Evolutionary conservation across 345 rosid genomes (phyloP), one percentile per base, ranked within the genome.

Genomic region (Physaria fendleri): DNA sequence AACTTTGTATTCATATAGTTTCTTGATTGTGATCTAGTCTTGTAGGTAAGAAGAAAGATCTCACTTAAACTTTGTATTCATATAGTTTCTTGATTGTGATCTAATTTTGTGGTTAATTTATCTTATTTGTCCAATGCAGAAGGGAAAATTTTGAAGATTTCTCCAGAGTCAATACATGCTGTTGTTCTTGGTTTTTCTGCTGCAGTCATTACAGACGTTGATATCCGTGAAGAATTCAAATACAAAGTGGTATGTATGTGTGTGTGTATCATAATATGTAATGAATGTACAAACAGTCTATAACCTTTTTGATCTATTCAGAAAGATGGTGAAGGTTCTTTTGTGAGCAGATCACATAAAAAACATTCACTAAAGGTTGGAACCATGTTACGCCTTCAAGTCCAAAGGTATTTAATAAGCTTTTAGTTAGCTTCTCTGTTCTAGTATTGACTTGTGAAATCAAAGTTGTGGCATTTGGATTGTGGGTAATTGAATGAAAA

Each of bases 121-220:
- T 5, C 12, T 46, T n/a, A 1, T 17, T 48, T 37, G 23, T 3
- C 15, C 9, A 56, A 20, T 74, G 47, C 84, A 89, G 97, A 89
- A 53, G 95, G 95, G 60, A 79, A 79, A 42, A 85, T 90, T 9
- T 81, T 85, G 59, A 87, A 83, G 65, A 47, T 89, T 67, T 66
- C 79, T 4, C 80, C 61, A 61, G 96, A 83, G 65, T 82, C 90
- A 14, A 82, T 93, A 58, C 92, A 87, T 69, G 65, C 59, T 11
- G 71, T 87, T 56, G 78, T 93, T 81, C 95, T 93, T 33, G 96
- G 92, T 27, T 87, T 93, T 62, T 79, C 96, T 2, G 87, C 95
- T 64, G 90, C 90, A 5, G 75, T 79, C 14, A 70, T 93, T 56
- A 63, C 73, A 2, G 81, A 83, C 17, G 68, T 80, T 49, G 82